Evolutionary conservation across 805 yeast species (phyloP), one percentile per base, ranked within the genome.

Genomic region (Candida bentonensis): DNA sequence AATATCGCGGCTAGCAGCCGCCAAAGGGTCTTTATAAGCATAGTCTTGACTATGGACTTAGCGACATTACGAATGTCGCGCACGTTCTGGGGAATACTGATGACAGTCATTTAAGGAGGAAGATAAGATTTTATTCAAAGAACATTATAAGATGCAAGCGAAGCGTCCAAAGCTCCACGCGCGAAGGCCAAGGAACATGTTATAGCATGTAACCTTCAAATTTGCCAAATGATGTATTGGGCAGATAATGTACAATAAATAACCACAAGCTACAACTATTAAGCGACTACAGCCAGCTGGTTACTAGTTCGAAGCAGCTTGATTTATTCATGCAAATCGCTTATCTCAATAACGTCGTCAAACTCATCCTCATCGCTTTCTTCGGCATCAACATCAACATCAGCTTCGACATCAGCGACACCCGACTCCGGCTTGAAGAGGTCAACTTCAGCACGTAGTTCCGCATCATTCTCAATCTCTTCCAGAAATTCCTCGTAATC

Each of bases 401-500:
- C 74, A n/a, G n/a, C n/a, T 11, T 62, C 78, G 57, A 65, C 73
- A 23, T 64, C 76, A 25, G 57, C 62, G 17, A 15, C 17, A 5
- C 36, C 36, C 11, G 36, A 30, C 20, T 11, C 57, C 63, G 23
- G 75, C 64, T 82, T 86, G 68, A 85, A 86, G 58, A 86, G 55
- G 59, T 86, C 85, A 58, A 86, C 75, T 40, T 83, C 76, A 58
- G 81, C 86, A 73, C 95, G 79, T 65, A 86, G 71, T 60, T 86
- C 95, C 47, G 77, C 77, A 65, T 86, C 95, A 66, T 86, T 95
- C 69, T 86, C 95, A 63, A 86, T 74, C 62, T 86, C 94, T 69
- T 85, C 94, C 65, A 86, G 76, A 83, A 86, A 86, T 50, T 82
- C 58, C 67, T 86, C 95, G 67, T 84, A 86, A 65, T 86, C 95